Percentiles rank a stretch among this genome's conserved stretches.
phyloP scores from a whole-genome alignment of 352 stramenopile species.

The Globisporangium nodosum region DNA sequence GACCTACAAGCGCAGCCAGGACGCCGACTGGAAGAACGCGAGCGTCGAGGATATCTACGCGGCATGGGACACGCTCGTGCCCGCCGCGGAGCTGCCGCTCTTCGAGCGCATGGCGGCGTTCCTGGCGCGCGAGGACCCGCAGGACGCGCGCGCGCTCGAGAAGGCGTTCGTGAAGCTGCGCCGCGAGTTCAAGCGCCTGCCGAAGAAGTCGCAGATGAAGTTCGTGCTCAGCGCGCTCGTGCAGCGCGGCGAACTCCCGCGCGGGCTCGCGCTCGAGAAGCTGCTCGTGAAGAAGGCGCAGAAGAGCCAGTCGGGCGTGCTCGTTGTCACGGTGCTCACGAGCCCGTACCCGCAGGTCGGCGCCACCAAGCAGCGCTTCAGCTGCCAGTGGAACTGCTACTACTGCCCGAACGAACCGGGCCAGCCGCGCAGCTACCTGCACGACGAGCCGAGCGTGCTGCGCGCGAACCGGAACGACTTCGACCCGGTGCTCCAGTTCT shows the following conservation, averaged over 20 bases:
- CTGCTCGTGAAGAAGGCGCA: constrained; percentile 87
- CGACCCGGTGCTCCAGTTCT: constrained; percentile 90
- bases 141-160: constrained; percentile 76
- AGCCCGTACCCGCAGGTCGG: constrained; percentile 83
- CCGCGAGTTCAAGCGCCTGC: constrained; percentile 83
- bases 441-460: constrained; percentile 90
- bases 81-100: constrained; percentile 50
- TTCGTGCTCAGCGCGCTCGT: constrained; percentile 78
- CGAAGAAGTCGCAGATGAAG: constrained; percentile 91
- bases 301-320: constrained; percentile 87
- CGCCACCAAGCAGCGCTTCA: constrained; percentile 83
- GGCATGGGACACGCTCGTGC: constrained; percentile 80
- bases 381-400: constrained; percentile 94
- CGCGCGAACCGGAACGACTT: constrained; percentile 91
- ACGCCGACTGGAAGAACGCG: constrained; percentile 75
- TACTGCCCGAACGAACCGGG: constrained; percentile 93
- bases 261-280: constrained; percentile 56
- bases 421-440: constrained; percentile 90
- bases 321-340: constrained; percentile 91
- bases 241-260: constrained; percentile 44
- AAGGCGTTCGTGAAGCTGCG: constrained; percentile 82
- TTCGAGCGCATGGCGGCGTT: constrained; percentile 82
- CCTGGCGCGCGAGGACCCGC: constrained; percentile 62
- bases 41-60: constrained; percentile 86
- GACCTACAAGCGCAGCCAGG: constrained; percentile 84